Base-by-base conservation (phyloP, 139 green algal species). In the Coelastrella sp. region DNA sequence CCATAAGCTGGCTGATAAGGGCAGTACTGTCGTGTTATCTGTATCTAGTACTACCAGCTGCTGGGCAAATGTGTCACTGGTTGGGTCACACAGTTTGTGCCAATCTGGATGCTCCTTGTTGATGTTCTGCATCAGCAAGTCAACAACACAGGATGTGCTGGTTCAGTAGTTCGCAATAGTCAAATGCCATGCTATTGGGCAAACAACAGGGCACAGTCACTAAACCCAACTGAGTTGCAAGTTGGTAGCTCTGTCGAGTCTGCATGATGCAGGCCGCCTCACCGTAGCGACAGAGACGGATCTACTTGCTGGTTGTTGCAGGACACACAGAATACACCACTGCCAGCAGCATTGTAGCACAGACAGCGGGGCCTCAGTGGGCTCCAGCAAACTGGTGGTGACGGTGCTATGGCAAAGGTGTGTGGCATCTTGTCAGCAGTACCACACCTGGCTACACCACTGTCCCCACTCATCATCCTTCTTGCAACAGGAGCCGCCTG, bases 401-500 rank as follows among this genome's bases (percentile, higher is more conserved):
- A 47, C 32, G 32, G 32, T 47, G 32, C 32, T 47, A 47, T 47
- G 32, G 32, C 32, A 47, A 47, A 47, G 1, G 32, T 47, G 32
- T 13, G 0, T 13, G 61, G 61, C 61, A 71, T 10, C 61, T 71
- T 71, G 61, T 71, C 61, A 71, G 61, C 61, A 71, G 61, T 71
- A 68, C 54, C 89, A 19, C 74, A 93, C 92, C 89, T 91, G 75
- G 20, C 14, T 20, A 80, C 95, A 97, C 95, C 94, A 97, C 6
- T 61, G 68, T 58, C 65, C 85, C 87, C 94, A 90, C 56, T 92
- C 74, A 0, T 93, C 91, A 79, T 97, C 95, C 71, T 93, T 92
- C 73, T 78, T 89, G 92, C 95, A 97, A 90, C 94, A 97, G 0
- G 94, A 95, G 3, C 93, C 94, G 3, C 73, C 76, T 56, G 11